Evolutionary conservation across 805 yeast species (phyloP).

Genomic region (Yarrowia alimentaria): DNA sequence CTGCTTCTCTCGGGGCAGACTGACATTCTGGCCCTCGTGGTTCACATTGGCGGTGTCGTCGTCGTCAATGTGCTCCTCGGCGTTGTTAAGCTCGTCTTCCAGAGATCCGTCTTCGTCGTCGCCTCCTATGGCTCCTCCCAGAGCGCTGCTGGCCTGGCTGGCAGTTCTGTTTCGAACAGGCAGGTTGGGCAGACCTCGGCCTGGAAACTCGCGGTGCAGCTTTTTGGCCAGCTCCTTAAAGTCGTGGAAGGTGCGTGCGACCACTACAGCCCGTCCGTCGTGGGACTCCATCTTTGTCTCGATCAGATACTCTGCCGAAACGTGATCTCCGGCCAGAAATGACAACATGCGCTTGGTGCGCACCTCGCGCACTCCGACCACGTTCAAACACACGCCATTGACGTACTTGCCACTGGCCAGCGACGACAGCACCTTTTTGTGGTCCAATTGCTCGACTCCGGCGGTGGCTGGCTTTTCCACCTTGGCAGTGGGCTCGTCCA

Average conservation of each 20-base stretch:
- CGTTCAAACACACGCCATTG: constrained; percentile 63
- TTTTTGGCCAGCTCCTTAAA: constrained; percentile 57
- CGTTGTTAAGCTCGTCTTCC: constrained; percentile 26
- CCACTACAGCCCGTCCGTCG: constrained; percentile 45
- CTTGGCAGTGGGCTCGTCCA: constrained; percentile 36
- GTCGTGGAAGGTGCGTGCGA: constrained; percentile 64
- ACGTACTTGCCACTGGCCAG: constrained; percentile 38
- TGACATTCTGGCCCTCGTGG: constrained; percentile 25
- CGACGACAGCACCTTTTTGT: constrained; percentile 31
- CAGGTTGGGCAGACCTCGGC: constrained; percentile 56
- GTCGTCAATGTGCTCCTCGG: constrained; percentile 30
- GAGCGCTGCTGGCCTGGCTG: constrained; percentile 28
- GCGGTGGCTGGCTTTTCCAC: constrained; percentile 33
- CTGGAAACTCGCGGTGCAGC: constrained; percentile 61
- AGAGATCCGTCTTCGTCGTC: constrained; percentile 32
- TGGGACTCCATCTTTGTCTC: constrained; percentile 35
- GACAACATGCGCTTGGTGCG: constrained; percentile 38
- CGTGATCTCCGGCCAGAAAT: constrained; percentile 32
- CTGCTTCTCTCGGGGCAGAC: constrained; percentile 68
- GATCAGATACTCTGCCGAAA: constrained; percentile 38
- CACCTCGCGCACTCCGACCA: constrained; percentile 58
- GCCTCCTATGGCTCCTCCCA: constrained; percentile 17
- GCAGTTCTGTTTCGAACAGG: constrained; percentile 53
- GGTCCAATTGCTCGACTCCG: constrained; percentile 32
- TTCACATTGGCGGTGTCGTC: constrained; percentile 30